phyloP scores from a whole-genome alignment of 225 moss, liverwort and hornwort species.

The Straminergon stramineum region DNA sequence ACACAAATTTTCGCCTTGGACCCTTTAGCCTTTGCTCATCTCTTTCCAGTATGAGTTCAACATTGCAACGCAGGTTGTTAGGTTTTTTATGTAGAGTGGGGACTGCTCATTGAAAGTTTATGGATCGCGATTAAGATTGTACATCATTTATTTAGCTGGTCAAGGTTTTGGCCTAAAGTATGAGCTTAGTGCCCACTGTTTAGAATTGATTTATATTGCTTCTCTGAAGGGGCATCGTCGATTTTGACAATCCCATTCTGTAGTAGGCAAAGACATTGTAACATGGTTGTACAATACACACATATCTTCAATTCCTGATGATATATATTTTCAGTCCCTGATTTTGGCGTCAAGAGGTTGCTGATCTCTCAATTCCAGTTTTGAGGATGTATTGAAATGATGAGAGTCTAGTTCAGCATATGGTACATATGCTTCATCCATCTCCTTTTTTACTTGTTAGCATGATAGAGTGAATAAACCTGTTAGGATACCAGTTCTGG shows the following conservation, averaged over 20 bases:
- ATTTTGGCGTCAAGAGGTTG: background rate
- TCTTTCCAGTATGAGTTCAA: background rate
- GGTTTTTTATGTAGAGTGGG: background rate
- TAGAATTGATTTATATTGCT: background rate
- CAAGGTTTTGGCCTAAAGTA: background rate
- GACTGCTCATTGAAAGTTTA: background rate
- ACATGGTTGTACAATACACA: background rate
- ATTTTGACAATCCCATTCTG: background rate
- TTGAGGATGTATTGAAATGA: background rate
- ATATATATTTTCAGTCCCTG: background rate
- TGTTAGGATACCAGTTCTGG: background rate
- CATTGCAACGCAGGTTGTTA: background rate
- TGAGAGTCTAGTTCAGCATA: background rate
- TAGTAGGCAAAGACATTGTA: slow-evolving; percentile 3
- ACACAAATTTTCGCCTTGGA: background rate
- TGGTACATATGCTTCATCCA: background rate
- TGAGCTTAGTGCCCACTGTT: background rate
- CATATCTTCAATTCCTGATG: background rate
- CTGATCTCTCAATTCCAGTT: background rate
- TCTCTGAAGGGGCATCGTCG: background rate
- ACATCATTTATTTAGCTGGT: slow-evolving; percentile 5
- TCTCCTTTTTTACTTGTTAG: background rate
- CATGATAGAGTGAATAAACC: background rate
- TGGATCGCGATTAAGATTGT: background rate
- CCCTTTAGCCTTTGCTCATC: background rate